Evolutionary conservation across 371 early-diverging fungal genomes (phyloP), one percentile per base, ranked within the genome.

Genomic region (Lichtheimia ramosa): DNA sequence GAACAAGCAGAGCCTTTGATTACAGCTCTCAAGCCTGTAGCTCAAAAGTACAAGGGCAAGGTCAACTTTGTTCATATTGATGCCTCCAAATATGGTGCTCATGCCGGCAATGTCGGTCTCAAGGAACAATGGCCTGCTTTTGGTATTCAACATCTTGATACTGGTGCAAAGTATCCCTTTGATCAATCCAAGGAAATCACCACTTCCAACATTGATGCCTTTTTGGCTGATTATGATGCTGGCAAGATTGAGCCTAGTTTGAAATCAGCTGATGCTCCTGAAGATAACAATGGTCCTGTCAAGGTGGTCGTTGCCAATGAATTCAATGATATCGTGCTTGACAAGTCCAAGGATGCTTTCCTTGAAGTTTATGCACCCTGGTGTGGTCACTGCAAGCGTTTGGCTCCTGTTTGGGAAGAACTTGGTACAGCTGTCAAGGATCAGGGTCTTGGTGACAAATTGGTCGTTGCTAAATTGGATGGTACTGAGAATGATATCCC

Each of bases 401-500:
- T 96, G 54, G 94, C 87, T 3, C 94, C 96, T 60, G 84, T 79
- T 65, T 96, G 91, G 85, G 85, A 86, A 41, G 73, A 88, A 69
- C 79, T 96, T 43, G 95, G 86, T 66, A 64, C 77, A 41, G 65
- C 56, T 4, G 64, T 68, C 34, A 51, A 64, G 51, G 43, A 55
- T 20, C 61, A 60, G 15, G 66, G 64, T 18, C 65, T 81, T 57
- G 65, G 68, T 42, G 71, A 82, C 70, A 73, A 74, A 63, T 69
- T 92, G 56, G 82, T 90, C 21, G 91, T 98, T 64, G 94, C 96
- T 77, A 97, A 97, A 87, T 84, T 97, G 88, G 97, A 97, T 66
- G 95, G 89, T 69, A 94, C 95, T 43, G 93, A 88, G 64, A 97
- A 97, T 80, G 98, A 98, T 63, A 66, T 97, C 46, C 96, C 98